These are phyloP conservation scores for Xylaria multiplex DNA, from an alignment of 2,329 filamentous ascomycete species.

Conservation along the genomic window DNA sequence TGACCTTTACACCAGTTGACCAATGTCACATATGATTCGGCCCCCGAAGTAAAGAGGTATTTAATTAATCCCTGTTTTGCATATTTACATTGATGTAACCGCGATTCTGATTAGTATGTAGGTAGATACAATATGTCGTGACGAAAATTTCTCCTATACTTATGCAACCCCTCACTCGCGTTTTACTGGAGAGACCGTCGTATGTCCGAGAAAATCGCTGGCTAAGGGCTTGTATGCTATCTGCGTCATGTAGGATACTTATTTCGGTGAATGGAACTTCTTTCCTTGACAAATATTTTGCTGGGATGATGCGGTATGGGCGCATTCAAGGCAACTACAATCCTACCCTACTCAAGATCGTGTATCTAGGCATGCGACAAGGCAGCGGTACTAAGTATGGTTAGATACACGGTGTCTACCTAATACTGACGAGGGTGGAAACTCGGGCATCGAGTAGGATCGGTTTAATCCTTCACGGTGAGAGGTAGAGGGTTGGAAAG, in stretches of 20 bases:
- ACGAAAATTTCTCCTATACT: not conserved
- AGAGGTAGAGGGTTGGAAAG: not conserved
- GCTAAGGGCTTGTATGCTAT: not conserved
- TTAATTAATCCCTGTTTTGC: not conserved
- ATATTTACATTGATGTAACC: not conserved
- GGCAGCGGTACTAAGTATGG: not conserved
- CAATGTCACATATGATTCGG: too few relatives aligned
- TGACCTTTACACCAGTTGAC: too few relatives aligned
- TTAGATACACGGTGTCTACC: not conserved
- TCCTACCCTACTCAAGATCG: not conserved
- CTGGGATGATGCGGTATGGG: not conserved
- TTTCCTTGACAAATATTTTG: not conserved
- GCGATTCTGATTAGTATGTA: not conserved
- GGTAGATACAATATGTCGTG: not conserved
- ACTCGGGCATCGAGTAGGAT: not conserved
- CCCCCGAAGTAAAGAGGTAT: not conserved
- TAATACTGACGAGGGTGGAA: not conserved
- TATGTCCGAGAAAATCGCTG: not conserved
- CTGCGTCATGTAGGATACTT: not conserved
- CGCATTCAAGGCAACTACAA: not conserved
- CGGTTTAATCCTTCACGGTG: not conserved
- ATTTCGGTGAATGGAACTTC: not conserved
- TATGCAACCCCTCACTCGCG: too few relatives aligned
- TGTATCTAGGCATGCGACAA: not conserved
- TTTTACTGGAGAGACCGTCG: too few relatives aligned